Conservation (phyloP, 768 basidiomycete genomes). For the Naganishia vishniacii region DNA sequence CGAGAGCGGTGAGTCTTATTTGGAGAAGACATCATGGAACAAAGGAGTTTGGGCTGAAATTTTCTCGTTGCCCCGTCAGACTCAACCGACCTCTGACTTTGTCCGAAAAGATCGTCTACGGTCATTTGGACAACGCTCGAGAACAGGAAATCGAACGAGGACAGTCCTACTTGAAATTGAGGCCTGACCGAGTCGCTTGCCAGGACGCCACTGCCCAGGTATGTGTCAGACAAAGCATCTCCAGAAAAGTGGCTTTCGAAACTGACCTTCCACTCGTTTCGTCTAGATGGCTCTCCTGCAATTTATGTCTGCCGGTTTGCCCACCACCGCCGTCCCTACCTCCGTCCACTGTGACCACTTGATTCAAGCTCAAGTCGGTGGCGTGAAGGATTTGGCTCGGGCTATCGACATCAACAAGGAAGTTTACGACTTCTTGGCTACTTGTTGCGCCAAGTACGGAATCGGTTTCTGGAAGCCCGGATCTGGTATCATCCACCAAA, state of each 20-base stretch:
- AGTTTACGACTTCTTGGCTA: slow-evolving; percentile 98
- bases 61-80: slow-evolving; percentile 51
- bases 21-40: background rate
- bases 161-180: slow-evolving; percentile 89
- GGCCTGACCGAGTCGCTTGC: slow-evolving; percentile 68
- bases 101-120: slow-evolving; percentile 96
- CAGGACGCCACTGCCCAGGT: slow-evolving; percentile 53
- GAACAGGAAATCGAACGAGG: slow-evolving; percentile 64
- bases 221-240: slow-evolving; percentile 1
- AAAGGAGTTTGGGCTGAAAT: slow-evolving; percentile 8
- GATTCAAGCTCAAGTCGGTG: slow-evolving; percentile 93
- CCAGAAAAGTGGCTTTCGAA: background rate
- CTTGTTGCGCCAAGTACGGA: slow-evolving; percentile 95
- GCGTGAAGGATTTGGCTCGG: slow-evolving; percentile 84
- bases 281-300: slow-evolving; percentile 94
- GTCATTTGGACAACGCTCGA: slow-evolving; percentile 54
- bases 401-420: slow-evolving; percentile 93
- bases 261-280: background rate
- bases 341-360: slow-evolving; percentile 99
- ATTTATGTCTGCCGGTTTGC: slow-evolving; percentile 99
- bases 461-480: slow-evolving; percentile 99
- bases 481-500: slow-evolving; percentile 98
- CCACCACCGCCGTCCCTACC: slow-evolving; percentile 92
- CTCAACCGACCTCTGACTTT: slow-evolving; percentile 83
- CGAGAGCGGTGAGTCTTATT: slow-evolving; percentile 62